Conservation (phyloP, 2,329 filamentous ascomycete species). For the Rutstroemia sydowiana region DNA sequence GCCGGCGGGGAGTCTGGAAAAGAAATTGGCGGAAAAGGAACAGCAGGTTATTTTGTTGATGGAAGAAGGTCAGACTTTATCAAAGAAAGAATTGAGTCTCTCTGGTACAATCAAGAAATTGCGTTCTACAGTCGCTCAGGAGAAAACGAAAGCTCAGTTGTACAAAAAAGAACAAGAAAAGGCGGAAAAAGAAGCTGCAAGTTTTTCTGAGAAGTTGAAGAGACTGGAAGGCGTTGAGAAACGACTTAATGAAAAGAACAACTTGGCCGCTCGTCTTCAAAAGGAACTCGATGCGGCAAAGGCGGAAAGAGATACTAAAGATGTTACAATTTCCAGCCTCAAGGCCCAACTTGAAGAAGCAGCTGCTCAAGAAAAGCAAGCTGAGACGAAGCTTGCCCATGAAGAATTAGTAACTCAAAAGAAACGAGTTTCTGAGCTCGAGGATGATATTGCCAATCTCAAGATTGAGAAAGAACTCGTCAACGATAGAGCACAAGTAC, state of each 20-base stretch:
- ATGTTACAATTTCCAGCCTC: constrained; percentile 58
- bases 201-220: constrained; percentile 40
- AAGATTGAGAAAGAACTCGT: constrained; percentile 72
- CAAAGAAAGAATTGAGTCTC: constrained; percentile 78
- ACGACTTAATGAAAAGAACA: constrained; percentile 45
- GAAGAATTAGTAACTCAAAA: constrained; percentile 63
- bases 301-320: constrained; percentile 55
- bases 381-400: constrained; percentile 58
- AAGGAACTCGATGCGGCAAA: constrained; percentile 55
- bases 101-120: constrained; percentile 78
- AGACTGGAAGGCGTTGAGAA: constrained; percentile 50
- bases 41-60: constrained; percentile 83
- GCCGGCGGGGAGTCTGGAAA: constrained; percentile 59
- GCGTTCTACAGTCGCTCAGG: constrained; percentile 55
- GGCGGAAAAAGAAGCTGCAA: constrained; percentile 42
- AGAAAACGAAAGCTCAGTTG: constrained; percentile 57
- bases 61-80: constrained; percentile 85
- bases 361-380: constrained; percentile 56
- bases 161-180: constrained; percentile 54
- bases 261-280: constrained; percentile 41
- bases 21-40: constrained; percentile 81
- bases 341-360: constrained; percentile 63
- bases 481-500: constrained; percentile 60
- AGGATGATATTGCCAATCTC: constrained; percentile 54
- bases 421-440: constrained; percentile 45